A percentile compares a stretch with the other conserved stretches of the same genome.
Evolutionary conservation across 108 stramenopile species (phyloP).

Genomic region (Pseudonitzschia delicatissima): DNA sequence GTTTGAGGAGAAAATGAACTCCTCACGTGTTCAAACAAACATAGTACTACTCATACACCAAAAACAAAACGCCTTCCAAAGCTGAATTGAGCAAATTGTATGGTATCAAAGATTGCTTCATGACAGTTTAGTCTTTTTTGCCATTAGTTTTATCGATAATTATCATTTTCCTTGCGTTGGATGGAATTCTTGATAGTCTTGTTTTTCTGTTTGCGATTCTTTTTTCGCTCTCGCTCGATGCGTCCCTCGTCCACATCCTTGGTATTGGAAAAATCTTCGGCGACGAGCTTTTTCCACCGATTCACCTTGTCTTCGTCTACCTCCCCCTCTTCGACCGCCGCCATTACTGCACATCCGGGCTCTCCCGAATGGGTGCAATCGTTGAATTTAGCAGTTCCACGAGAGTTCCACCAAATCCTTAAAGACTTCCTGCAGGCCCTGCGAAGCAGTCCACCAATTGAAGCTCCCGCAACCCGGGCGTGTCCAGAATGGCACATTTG

Average conservation of each 20-base stretch:
- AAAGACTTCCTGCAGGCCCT: slow-evolving; percentile 6
- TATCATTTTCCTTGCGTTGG: too few relatives aligned
- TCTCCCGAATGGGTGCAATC: slow-evolving; percentile 8
- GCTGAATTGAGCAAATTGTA: too few relatives aligned
- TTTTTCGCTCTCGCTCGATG: not conserved
- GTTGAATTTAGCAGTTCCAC: not conserved
- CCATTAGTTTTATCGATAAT: too few relatives aligned
- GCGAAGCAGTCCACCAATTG: slow-evolving; percentile 8
- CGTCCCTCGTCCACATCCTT: slow-evolving; percentile 7
- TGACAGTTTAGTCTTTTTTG: too few relatives aligned
- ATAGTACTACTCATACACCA: too few relatives aligned
- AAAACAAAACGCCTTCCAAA: too few relatives aligned
- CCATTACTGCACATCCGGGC: slow-evolving; percentile 3
- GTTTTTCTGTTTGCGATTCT: not conserved
- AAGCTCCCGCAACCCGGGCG: slow-evolving; percentile 16
- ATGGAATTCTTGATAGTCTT: too few relatives aligned
- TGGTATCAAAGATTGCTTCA: too few relatives aligned
- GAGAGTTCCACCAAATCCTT: slow-evolving; percentile 9
- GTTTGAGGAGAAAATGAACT: too few relatives aligned
- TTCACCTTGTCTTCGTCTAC: slow-evolving; percentile 8
- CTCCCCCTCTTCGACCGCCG: not conserved
- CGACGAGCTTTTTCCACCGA: slow-evolving; percentile 11
- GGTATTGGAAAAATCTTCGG: slow-evolving; percentile 7
- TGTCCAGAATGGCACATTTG: slow-evolving; percentile 7
- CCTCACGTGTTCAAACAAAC: too few relatives aligned